Evolutionary conservation across 257 asterid species (phyloP), one percentile per base, ranked within the genome.

Genomic region (Coffea canephora): DNA sequence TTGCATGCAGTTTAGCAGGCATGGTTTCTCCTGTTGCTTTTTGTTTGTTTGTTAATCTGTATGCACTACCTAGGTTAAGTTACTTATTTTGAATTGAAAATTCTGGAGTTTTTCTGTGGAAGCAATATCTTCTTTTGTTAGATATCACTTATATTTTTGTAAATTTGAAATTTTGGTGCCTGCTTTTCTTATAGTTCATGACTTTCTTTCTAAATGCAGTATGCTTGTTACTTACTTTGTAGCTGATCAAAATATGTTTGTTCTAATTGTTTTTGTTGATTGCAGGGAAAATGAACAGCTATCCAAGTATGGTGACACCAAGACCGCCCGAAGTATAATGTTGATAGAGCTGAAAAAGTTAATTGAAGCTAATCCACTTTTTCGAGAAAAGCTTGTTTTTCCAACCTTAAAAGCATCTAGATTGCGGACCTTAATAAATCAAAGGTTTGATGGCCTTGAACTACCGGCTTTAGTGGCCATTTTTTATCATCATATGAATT

Each of bases 241-340:
- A 4, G 64, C 64, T 18, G 25, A 18, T 55, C 64, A 34, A 57
- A 12, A 57, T 34, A 31, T 48, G 36, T 73, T 36, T 15, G 21
- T 31, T 74, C 67, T 74, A 59, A 61, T 31, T 49, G 52, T 69
- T n/a, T 1, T 74, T 78, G 64, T 67, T 83, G 69, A 69, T 86
- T 80, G 79, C 96, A 95, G 99, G 91, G 99, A 95, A 84, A 93
- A 95, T 75, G 99, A 95, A 89, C 98, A 95, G 92, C 97, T 95
- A 65, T 93, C 98, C 45, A 95, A 95, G 84, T 95, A 95, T 84
- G 98, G 98, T 31, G 99, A 93, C 88, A 92, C 99, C 76, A 95
- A 95, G 89, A 93, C 99, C 50, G 99, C 99, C 72, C 97, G 99
- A 46, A 88, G 96, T 88, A 93, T 95, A 83, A 93, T 95, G 99